Evolutionary conservation across 306 rosid genomes (phyloP), one percentile per base, ranked within the genome.

Genomic region (Medicago truncatula): DNA sequence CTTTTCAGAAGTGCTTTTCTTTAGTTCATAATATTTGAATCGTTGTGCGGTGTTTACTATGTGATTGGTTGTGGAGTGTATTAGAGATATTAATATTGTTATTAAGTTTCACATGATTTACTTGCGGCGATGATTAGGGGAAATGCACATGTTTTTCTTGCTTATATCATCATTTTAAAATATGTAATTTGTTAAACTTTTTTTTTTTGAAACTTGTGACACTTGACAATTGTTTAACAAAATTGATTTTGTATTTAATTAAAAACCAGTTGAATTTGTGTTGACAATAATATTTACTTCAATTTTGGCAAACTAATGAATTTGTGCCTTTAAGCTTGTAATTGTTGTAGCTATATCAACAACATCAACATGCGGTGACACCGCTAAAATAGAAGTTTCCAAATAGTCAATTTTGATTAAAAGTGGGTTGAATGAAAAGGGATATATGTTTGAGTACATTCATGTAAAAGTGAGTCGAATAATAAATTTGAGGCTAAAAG

Each of bases 61-160:
- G 72, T 83, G 50, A 70, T 58, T 79, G 50, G 65, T 49, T 71
- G 43, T 17, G 46, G 71, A 69, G 58, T 9, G 16, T 65, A 39
- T 56, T 49, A 53, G 67, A 49, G 71, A 60, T 72, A 9, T 67
- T 31, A 61, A 34, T 61, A 15, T 31, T 61, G 0, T 31, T 15
- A 11, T 14, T n/a, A 46, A 40, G 74, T 71, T 78, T 57, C 57
- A 67, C 59, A 31, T 25, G 49, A 64, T 81, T 52, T 56, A 44
- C 59, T 78, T 73, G 69, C 63, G 75, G 89, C 71, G 76, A 57
- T 81, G 70, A 69, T 67, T 73, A 67, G 75, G 69, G 74, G 75
- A 67, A 83, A 63, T 61, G 61, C 84, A 81, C 86, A 67, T 83
- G 86, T 16, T 60, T 44, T 88, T 20, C 57, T 84, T 80, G 84